A percentile compares a stretch with the other conserved stretches of the same genome.
Evolutionary conservation across 2,329 filamentous ascomycete species (phyloP).

Genomic region (Rugonectria rugulosa): DNA sequence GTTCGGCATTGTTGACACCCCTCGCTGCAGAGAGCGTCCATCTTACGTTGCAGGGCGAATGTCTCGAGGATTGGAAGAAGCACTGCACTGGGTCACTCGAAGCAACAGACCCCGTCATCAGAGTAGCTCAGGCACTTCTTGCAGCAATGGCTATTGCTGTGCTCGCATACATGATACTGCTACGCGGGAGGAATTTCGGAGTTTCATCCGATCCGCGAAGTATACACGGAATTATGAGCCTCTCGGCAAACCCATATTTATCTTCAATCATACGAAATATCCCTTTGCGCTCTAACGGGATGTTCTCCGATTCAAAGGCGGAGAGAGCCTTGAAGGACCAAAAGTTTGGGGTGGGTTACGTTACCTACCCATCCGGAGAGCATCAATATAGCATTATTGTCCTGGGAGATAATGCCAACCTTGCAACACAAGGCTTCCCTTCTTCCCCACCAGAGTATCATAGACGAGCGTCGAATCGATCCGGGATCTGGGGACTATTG

Average conservation of each 20-base stretch:
- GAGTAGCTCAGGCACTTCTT: not conserved
- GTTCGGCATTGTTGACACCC: not conserved
- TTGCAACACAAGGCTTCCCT: not conserved
- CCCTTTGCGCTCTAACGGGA: not conserved
- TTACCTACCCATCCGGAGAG: not conserved
- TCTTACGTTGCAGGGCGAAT: not conserved
- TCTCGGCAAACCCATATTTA: not conserved
- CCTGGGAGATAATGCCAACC: not conserved
- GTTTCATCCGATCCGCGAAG: not conserved
- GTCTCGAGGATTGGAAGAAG: constrained; percentile 2
- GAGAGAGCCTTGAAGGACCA: not conserved
- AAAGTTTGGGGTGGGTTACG: constrained; percentile 1
- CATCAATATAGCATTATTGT: constrained; percentile 1
- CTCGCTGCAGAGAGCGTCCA: not conserved
- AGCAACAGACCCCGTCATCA: not conserved
- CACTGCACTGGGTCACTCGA: not conserved
- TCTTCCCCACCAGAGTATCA: not conserved
- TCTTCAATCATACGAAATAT: not conserved
- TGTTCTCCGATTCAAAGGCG: not conserved
- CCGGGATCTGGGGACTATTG: not conserved
- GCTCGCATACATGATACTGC: not conserved
- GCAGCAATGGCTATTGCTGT: not conserved
- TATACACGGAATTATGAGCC: not conserved
- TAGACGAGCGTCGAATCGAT: not conserved
- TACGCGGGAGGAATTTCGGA: not conserved